Conservation (phyloP, 371 early-diverging fungal genomes). For the Dinochytrium kinnereticum region DNA sequence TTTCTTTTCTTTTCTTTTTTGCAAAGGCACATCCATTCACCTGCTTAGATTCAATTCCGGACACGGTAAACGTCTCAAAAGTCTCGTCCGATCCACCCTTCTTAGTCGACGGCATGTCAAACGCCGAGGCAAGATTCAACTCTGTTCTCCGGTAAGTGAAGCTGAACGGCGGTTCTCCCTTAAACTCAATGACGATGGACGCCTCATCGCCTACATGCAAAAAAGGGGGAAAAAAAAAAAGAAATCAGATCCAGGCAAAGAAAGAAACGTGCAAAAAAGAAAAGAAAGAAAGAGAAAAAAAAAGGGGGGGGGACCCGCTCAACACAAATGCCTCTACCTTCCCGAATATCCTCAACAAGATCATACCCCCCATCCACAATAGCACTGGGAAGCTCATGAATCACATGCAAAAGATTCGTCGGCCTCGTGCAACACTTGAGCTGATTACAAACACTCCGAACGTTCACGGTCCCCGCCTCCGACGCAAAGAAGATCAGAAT, state of each 20-base stretch:
- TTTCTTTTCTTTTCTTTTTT: too few species aligned
- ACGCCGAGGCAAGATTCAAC: background rate
- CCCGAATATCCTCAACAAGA: slow-evolving; percentile 51
- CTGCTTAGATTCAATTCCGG: slow-evolving; percentile 33
- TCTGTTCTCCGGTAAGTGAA: slow-evolving; percentile 48
- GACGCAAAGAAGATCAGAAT: slow-evolving; percentile 48
- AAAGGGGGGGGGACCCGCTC: too few species aligned
- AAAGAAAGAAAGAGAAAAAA: slow-evolving; percentile 4
- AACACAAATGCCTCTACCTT: too few species aligned
- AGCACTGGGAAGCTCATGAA: slow-evolving; percentile 48
- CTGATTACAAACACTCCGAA: slow-evolving; percentile 48
- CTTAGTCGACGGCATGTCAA: background rate
- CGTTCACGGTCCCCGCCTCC: slow-evolving; percentile 37
- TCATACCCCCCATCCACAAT: slow-evolving; percentile 54
- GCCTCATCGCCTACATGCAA: slow-evolving; percentile 48
- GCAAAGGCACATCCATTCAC: too few species aligned
- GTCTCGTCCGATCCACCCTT: slow-evolving; percentile 34
- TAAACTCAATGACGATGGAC: slow-evolving; percentile 41
- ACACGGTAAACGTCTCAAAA: slow-evolving; percentile 42
- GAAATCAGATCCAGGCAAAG: background rate
- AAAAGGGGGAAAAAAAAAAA: too few species aligned
- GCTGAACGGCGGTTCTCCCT: slow-evolving; percentile 52
- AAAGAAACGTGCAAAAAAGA: background rate
- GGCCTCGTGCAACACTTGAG: slow-evolving; percentile 41
- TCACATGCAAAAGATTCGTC: slow-evolving; percentile 28